A percentile compares a stretch with the other conserved stretches of the same genome.
Conservation (phyloP, 768 basidiomycete genomes). For the Kwoniella sp. region DNA sequence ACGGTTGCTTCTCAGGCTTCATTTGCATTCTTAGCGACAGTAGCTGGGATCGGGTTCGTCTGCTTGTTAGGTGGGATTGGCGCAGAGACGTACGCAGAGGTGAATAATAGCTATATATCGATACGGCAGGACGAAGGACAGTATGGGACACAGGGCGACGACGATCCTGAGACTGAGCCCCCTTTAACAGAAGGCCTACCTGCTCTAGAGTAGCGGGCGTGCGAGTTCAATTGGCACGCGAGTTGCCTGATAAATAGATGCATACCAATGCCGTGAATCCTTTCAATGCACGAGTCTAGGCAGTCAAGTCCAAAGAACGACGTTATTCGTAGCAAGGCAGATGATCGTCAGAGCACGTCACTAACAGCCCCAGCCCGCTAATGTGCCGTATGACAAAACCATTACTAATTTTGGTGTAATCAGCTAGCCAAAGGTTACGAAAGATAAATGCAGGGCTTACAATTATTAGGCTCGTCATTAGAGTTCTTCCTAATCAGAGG, state of each 20-base stretch:
- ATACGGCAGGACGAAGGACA: conserved; percentile 3
- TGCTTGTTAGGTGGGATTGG: conserved; percentile 6
- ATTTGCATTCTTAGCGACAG: conserved; percentile 15
- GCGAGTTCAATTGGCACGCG: no score
- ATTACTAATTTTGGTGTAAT: not conserved
- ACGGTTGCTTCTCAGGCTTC: conserved; percentile 19
- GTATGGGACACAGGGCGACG: not conserved
- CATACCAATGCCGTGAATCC: not conserved
- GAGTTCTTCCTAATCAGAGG: not conserved
- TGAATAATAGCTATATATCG: conserved; percentile 1
- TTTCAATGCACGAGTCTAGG: not conserved
- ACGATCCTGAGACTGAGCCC: not conserved
- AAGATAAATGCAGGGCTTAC: not conserved
- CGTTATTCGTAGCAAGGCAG: not conserved
- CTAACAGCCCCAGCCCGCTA: not conserved
- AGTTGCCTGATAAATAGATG: no score
- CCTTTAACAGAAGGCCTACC: not conserved
- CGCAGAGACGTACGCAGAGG: not conserved
- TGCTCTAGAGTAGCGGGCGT: not conserved
- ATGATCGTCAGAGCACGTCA: conserved; percentile 25
- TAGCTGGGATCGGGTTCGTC: conserved; percentile 17
- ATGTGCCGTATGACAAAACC: not conserved
- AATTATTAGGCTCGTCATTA: not conserved
- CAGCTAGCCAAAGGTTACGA: not conserved
- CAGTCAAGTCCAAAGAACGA: not conserved